Conservation (phyloP, 1,139 yeast species). For the Candida sp. region DNA sequence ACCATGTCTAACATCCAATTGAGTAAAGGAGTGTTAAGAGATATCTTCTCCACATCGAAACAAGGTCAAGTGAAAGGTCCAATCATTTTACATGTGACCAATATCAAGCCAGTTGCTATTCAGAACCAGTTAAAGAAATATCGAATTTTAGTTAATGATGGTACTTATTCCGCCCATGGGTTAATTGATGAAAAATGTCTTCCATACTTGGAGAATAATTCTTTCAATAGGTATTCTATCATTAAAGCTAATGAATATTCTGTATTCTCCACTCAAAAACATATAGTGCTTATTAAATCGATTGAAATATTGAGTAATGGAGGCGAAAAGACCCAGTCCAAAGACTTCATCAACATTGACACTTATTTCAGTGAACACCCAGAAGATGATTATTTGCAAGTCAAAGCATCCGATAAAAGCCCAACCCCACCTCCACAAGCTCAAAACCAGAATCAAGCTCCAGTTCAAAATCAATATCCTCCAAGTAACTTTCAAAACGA, state of each 20-base stretch:
- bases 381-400: conserved; percentile 40
- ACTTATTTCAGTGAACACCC: conserved; percentile 54
- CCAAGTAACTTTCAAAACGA: conserved; percentile 13
- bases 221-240: conserved; percentile 32
- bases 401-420: conserved; percentile 13
- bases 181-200: conserved; percentile 60
- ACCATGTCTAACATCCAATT: conserved; percentile 9
- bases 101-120: conserved; percentile 39
- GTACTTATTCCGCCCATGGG: conserved; percentile 59
- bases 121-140: conserved; percentile 44
- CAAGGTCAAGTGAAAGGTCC: conserved; percentile 25
- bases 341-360: conserved; percentile 42
- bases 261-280: conserved; percentile 49
- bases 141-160: conserved; percentile 63
- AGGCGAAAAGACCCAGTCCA: conserved; percentile 34
- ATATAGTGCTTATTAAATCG: conserved; percentile 52
- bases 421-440: not conserved
- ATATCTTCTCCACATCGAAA: conserved; percentile 21
- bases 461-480: conserved; percentile 6
- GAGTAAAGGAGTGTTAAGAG: conserved; percentile 23
- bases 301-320: conserved; percentile 43
- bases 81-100: conserved; percentile 45
- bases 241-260: conserved; percentile 38
- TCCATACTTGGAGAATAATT: conserved; percentile 45
- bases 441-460: conserved; percentile 2